Conservation (phyloP, 2,329 filamentous ascomycete genomes). For the Scedosporium apiospermum region DNA sequence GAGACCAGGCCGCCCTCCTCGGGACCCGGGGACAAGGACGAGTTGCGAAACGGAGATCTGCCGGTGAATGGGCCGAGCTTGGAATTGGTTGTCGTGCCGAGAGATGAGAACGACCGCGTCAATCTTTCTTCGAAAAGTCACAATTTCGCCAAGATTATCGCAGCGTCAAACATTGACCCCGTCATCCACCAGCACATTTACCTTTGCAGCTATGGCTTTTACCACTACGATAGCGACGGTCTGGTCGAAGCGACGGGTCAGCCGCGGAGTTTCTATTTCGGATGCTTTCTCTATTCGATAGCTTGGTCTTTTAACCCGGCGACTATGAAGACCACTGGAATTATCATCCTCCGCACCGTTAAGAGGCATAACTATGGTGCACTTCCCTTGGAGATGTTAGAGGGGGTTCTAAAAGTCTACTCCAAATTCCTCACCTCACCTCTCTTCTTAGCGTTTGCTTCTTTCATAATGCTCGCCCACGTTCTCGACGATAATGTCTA, state of each 20-base stretch:
- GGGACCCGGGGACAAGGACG: not conserved
- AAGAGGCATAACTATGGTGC: slow-evolving; percentile 1
- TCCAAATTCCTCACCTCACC: not conserved
- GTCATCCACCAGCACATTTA: slow-evolving; percentile 8
- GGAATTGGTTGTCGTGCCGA: slow-evolving; percentile 4
- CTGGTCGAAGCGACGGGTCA: not conserved
- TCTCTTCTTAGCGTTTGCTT: slow-evolving; percentile 7
- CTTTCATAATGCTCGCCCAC: slow-evolving; percentile 5
- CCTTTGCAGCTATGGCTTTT: slow-evolving; percentile 8
- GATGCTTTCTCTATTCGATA: slow-evolving; percentile 9
- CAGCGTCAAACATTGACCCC: slow-evolving; percentile 3
- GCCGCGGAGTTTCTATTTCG: slow-evolving; percentile 8
- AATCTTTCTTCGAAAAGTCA: not conserved
- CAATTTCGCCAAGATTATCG: not conserved
- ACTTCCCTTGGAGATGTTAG: not conserved
- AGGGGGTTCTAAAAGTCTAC: not conserved
- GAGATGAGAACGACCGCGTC: slow-evolving; percentile 5
- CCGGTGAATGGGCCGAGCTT: not conserved
- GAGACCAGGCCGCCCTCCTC: not conserved
- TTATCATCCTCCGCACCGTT: slow-evolving; percentile 8
- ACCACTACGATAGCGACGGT: slow-evolving; percentile 6
- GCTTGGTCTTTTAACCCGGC: slow-evolving; percentile 7
- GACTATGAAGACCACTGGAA: slow-evolving; percentile 6
- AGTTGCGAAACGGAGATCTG: not conserved
- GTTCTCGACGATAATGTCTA: slow-evolving; percentile 4